Evolutionary conservation across 192 early-diverging fungal genomes (phyloP), one percentile per base, ranked within the genome.

Genomic region (Backusella australiensis): DNA sequence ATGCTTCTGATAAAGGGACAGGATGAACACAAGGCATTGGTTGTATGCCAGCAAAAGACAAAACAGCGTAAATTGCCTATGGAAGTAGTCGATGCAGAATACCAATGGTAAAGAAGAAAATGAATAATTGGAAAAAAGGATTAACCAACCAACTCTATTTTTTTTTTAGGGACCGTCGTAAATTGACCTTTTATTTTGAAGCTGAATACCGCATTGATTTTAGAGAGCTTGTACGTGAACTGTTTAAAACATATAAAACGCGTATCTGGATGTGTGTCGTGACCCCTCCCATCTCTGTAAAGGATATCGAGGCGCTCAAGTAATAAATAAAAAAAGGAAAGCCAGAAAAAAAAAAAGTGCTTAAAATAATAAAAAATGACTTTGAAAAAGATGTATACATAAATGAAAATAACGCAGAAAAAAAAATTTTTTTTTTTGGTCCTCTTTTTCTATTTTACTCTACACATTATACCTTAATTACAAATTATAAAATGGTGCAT

Each of bases 211-310:
- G 97, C 38, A 95, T 99, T 74, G 96, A 99, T 83, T 99, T 99
- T 83, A 90, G 96, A 71, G 96, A 98, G 85, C 87, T 99, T 75
- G 96, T 98, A 73, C 90, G 96, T 53, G 96, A 98, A 44, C 87
- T 98, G 73, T 99, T 98, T 85, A 98, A 97, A 81, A 93, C 96
- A 68, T 98, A 96, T 84, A 99, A 99, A 84, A 97, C 97, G 11
- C 93, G 97, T 65, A 97, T 99, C 77, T 99, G 97, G 97, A 96
- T 98, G 95, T 71, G 70, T 6, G 70, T 71, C 0, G 70, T 71
- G 32, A 71, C 70, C 34, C 70, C 70, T 46, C 70, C 70, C 2
- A 49, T 71, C 4, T 46, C 39, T 71, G 2, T 71, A 49, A 12
- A 71, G 12, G 42, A 71, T 15, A 71, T 71, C 29, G 26, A 36